Evolutionary conservation across 495 filamentous ascomycete species (phyloP), one percentile per base, ranked within the genome.

Genomic region (Penicillium antarcticum): DNA sequence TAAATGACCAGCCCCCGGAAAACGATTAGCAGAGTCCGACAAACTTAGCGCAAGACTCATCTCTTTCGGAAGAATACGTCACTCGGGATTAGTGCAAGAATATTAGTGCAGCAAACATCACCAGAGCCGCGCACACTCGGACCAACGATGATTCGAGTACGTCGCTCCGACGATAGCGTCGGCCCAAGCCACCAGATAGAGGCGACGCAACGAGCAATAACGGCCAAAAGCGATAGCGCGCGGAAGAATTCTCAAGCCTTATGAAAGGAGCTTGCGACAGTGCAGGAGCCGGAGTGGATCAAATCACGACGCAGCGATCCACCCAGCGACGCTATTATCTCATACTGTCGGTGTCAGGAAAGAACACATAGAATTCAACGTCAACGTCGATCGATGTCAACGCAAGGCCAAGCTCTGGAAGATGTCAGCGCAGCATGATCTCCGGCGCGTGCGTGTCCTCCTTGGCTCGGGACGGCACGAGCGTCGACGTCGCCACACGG

Each of bases 181-280:
- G 26, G 26, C 8, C 26, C 26, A 29, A 29, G 7, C 26, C 26
- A 7, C 26, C 26, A 10, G 26, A 29, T 29, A 29, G 26, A 6
- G 26, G 5, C 8, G 7, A 29, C 8, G 7, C 5, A 29, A 29
- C 26, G 26, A 29, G 5, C 26, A 7, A 29, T 8, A 29, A 29
- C 26, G 9, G 5, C 26, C 26, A 29, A 29, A 24, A 33, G 1
- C 13, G 9, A 19, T 9, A 13, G 19, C 35, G 38, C 1, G 16
- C 35, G 8, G 34, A 31, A 40, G 26, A 14, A 41, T 33, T 34
- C 5, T 12, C 16, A 48, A 34, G 16, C 11, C 10, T 33, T 29
- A 48, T 29, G 26, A 29, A 29, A 29, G 32, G 35, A 41, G 46
- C 46, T 49, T 41, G 37, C 46, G 46, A 49, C 29, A 49, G 7